Evolutionary conservation across 106 monocot species (phyloP).

Genomic region (Cymbidium sinense): DNA sequence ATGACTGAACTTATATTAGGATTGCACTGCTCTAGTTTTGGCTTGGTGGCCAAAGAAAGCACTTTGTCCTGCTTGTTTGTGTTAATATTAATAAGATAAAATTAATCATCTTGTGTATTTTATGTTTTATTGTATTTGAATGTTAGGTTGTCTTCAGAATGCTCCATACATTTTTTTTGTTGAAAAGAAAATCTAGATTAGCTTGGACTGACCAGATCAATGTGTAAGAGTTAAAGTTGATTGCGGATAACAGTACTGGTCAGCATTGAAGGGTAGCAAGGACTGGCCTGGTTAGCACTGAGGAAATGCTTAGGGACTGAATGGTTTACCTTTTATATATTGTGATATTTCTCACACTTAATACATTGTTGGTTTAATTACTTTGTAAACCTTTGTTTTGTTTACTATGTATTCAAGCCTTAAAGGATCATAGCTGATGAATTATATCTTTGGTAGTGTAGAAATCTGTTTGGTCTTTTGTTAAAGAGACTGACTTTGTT

Average conservation of each 20-base stretch:
- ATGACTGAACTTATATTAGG: neutral
- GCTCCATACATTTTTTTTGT: neutral
- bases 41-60: no score
- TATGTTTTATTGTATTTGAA: neutral
- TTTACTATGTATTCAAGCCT: neutral
- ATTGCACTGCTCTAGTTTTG: neutral
- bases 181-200: neutral
- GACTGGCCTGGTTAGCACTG: neutral
- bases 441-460: neutral
- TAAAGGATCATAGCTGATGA: neutral
- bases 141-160: neutral
- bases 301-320: neutral
- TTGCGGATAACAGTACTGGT: no score
- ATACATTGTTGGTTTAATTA: neutral
- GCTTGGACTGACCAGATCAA: neutral
- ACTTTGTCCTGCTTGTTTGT: no score
- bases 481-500: neutral
- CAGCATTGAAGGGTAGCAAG: no score
- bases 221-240: neutral
- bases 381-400: neutral
- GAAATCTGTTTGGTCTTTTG: neutral
- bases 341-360: neutral
- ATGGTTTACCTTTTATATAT: neutral
- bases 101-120: neutral
- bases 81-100: neutral